Evolutionary conservation across 2,329 filamentous ascomycete genomes (phyloP).

Genomic region (Paecilomyces sp.): DNA sequence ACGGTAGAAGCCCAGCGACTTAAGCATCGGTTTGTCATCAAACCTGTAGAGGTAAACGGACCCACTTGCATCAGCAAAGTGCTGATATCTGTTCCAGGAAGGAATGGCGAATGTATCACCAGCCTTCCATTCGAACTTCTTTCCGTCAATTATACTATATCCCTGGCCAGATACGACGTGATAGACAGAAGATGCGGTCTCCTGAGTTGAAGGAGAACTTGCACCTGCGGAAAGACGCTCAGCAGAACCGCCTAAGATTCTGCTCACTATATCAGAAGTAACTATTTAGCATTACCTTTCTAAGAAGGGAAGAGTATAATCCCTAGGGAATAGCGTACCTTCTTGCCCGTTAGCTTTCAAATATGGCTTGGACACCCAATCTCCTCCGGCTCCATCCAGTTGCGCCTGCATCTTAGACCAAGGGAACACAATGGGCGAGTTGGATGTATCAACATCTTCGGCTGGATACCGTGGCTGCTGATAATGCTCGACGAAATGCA

Average conservation of each 20-base stretch:
- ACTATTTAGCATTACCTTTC: not conserved
- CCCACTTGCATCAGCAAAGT: constrained; percentile 30
- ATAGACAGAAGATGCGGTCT: constrained; percentile 48
- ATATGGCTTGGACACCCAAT: constrained; percentile 26
- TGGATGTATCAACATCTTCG: constrained; percentile 32
- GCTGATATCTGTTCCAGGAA: constrained; percentile 45
- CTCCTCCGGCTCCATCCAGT: constrained; percentile 28
- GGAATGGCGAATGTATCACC: constrained; percentile 52
- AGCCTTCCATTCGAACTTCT: constrained; percentile 37
- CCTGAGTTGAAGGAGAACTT: constrained; percentile 33
- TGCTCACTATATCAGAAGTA: constrained; percentile 29
- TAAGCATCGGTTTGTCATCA: constrained; percentile 50
- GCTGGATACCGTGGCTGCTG: constrained; percentile 41
- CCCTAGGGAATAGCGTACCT: constrained; percentile 13
- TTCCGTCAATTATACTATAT: constrained; percentile 30
- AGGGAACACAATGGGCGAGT: constrained; percentile 41
- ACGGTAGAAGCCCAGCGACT: constrained; percentile 45
- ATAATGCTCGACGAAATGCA: constrained; percentile 48
- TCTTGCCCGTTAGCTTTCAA: constrained; percentile 27
- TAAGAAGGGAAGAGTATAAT: constrained; percentile 2
- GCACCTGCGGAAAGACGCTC: constrained; percentile 35
- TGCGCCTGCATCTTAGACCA: constrained; percentile 40
- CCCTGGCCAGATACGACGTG: constrained; percentile 47
- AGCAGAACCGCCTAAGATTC: constrained; percentile 42
- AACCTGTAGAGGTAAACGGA: constrained; percentile 48